Evolutionary conservation across 768 basidiomycete species (phyloP), one percentile per base, ranked within the genome.

Genomic region (Auriscalpium microsporum): DNA sequence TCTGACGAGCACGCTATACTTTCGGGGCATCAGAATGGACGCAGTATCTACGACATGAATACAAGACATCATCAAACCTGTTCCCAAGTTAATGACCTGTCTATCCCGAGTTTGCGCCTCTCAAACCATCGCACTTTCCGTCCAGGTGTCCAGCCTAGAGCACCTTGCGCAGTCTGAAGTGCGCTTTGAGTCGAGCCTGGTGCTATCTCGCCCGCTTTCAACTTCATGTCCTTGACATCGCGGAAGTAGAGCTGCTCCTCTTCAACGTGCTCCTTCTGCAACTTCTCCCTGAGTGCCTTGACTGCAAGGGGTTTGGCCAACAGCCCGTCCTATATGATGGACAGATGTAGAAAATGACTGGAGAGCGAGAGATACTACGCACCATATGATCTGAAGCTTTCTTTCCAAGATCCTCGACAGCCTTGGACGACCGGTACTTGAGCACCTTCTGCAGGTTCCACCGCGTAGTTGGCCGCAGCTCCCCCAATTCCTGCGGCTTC

Each of bases 391-490:
- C 74, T 33, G 74, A 72, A 6, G 82, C 84, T 64, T 84, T 86
- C 58, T 71, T 65, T 53, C 75, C 74, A 23, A 92, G 65, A 21
- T 78, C 72, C 10, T 63, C 55, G 9, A 78, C 62, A 23, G 81
- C 82, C 55, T 72, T 71, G 33, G 64, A 59, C 16, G 73, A 70
- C 52, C 84, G 75, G 66, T 78, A 92, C 52, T 73, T 81, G 19
- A 92, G 70, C 4, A 84, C 75, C 68, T 90, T 90, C 62, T 84
- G 80, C 40, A 92, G 69, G 67, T 89, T 90, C 77, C 81, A 83
- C 55, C 85, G 75, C 21, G 90, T 92, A 66, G 76, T 76, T 44
- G 80, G 73, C 44, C 90, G 75, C 53, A 92, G 61, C 45, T 77
- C 61, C 6, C 75, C 71, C 11, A 70, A 68, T 48, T 69, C 65